Conservation (phyloP, 441 rosid species). For the Erysimum cheiri region DNA sequence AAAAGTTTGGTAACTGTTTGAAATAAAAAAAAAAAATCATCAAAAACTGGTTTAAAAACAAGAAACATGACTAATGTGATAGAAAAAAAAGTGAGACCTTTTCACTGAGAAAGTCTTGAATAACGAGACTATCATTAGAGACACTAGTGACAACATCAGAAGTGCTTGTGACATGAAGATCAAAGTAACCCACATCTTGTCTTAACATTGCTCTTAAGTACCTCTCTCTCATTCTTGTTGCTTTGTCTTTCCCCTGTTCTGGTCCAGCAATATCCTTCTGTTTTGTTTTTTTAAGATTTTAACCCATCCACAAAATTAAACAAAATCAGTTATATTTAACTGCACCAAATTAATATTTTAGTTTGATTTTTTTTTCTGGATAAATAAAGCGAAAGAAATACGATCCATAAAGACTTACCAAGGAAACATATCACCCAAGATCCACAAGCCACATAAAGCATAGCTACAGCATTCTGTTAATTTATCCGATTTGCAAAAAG, state of each 20-base stretch:
- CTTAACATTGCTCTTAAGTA: slow-evolving; percentile 67
- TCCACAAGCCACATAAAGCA: slow-evolving; percentile 13
- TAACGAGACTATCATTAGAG: slow-evolving; percentile 63
- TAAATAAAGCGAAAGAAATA: neutral
- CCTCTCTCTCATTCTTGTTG: slow-evolving; percentile 72
- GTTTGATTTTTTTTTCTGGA: neutral
- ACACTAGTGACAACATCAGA: slow-evolving; percentile 70
- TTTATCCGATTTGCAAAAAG: neutral
- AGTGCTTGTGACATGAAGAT: slow-evolving; percentile 72
- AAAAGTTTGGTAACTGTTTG: slow-evolving; percentile 66
- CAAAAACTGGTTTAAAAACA: neutral
- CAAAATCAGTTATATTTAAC: neutral
- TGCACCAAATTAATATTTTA: neutral
- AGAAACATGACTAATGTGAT: slow-evolving; percentile 33
- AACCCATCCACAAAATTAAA: neutral
- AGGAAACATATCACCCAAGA: neutral
- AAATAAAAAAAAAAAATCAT: neutral
- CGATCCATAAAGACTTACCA: neutral
- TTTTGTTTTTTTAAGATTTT: neutral
- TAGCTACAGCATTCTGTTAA: neutral
- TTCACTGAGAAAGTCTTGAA: slow-evolving; percentile 78
- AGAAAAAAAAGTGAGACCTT: slow-evolving; percentile 50
- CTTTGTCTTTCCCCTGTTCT: slow-evolving; percentile 88
- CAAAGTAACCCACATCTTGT: slow-evolving; percentile 84
- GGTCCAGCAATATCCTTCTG: slow-evolving; percentile 88